These are phyloP conservation scores for Paracorniculantispora psalliotae DNA, from an alignment of 2,329 filamentous ascomycete genomes.

Conservation along the genomic window DNA sequence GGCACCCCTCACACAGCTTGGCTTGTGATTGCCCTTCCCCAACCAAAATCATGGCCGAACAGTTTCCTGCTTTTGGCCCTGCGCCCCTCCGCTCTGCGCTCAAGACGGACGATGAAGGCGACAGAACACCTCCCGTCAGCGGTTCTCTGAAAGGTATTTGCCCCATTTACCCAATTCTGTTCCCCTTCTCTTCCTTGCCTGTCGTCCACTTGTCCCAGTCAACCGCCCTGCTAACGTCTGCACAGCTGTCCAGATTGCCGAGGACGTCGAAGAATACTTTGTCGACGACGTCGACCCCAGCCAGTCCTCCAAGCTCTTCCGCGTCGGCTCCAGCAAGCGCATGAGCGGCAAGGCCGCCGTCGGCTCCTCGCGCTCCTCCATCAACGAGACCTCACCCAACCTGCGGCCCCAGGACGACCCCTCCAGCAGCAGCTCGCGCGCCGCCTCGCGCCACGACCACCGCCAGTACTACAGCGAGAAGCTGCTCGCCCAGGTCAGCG, in stretches of 20 bases:
- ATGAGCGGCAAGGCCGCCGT: slow-evolving; percentile 31
- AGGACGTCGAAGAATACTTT: slow-evolving; percentile 36
- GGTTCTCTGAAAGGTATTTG: slow-evolving; percentile 41
- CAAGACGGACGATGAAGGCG: slow-evolving; percentile 39
- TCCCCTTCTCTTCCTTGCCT: background rate
- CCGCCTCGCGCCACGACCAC: slow-evolving; percentile 26
- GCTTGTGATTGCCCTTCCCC: background rate
- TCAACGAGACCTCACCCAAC: slow-evolving; percentile 29
- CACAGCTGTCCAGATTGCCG: slow-evolving; percentile 53
- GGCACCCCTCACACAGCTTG: slow-evolving; percentile 9
- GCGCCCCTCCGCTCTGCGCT: slow-evolving; percentile 38
- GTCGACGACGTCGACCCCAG: slow-evolving; percentile 27
- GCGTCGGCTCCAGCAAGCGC: slow-evolving; percentile 29
- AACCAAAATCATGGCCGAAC: slow-evolving; percentile 3
- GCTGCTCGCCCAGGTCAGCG: slow-evolving; percentile 67
- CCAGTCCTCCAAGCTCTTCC: slow-evolving; percentile 27
- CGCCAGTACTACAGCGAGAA: slow-evolving; percentile 44
- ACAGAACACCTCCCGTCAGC: slow-evolving; percentile 31
- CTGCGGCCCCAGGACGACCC: slow-evolving; percentile 26
- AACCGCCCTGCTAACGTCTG: background rate
- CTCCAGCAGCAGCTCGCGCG: slow-evolving; percentile 10
- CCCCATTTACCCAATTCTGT: no score
- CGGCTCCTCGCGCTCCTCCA: slow-evolving; percentile 41
- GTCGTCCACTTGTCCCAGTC: background rate
- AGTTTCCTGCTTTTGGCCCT: slow-evolving; percentile 11